Percentiles rank a stretch among this genome's conserved stretches.
These are phyloP conservation scores for Danielia reshetovae DNA, from an alignment of 805 yeast genomes.

Conservation along the genomic window DNA sequence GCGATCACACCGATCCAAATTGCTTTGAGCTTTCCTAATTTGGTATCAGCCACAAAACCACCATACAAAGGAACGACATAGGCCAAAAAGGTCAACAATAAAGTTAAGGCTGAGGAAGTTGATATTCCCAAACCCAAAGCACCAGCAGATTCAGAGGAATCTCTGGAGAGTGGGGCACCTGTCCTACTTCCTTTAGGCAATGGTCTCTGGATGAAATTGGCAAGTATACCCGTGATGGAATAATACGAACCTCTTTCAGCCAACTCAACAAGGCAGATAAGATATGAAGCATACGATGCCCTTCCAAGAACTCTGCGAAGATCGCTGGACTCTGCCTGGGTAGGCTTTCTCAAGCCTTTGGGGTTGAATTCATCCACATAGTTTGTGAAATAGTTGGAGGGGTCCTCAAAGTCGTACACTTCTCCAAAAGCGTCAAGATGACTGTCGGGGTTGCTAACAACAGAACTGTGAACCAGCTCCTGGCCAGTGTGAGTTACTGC, in stretches of 20 bases:
- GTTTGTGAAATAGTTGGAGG: constrained; percentile 16
- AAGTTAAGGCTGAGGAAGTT: constrained; percentile 45
- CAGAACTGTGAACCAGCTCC: too few relatives aligned
- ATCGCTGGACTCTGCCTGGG: constrained; percentile 21
- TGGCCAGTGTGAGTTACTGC: too few relatives aligned
- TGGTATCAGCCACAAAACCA: constrained; percentile 50
- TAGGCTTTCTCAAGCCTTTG: constrained; percentile 33
- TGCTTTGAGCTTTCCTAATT: constrained; percentile 43
- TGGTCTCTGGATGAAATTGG: constrained; percentile 51
- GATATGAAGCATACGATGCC: constrained; percentile 46
- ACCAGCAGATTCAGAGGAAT: constrained; percentile 42
- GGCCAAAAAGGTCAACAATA: constrained; percentile 45
- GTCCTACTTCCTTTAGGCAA: constrained; percentile 47
- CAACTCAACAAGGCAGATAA: constrained; percentile 44
- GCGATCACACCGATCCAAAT: constrained; percentile 47
- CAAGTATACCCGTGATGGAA: constrained; percentile 41
- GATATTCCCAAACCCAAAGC: constrained; percentile 46
- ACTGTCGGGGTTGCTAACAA: neutral
- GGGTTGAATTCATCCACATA: constrained; percentile 34
- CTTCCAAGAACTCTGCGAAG: constrained; percentile 40
- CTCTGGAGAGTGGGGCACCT: constrained; percentile 31
- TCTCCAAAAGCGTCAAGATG: constrained; percentile 3
- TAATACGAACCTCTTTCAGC: constrained; percentile 56
- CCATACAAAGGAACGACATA: constrained; percentile 50
- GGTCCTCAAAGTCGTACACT: constrained; percentile 16